A percentile compares a stretch with the other conserved stretches of the same genome.
Conservation (phyloP, 1,139 yeast species). For the Taiozyma onychis region DNA sequence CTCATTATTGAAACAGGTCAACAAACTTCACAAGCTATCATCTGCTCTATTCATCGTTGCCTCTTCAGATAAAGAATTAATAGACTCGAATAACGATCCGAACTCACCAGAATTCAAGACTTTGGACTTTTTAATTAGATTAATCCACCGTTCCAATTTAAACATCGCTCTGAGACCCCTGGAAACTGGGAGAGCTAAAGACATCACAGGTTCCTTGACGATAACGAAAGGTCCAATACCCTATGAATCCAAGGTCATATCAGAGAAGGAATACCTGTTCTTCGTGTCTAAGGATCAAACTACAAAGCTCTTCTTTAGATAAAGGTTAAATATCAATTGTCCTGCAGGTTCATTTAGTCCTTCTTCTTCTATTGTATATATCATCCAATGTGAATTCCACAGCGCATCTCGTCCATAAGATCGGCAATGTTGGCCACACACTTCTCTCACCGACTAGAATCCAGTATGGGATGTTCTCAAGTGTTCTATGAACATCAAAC, state of each 20-base stretch:
- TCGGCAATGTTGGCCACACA: constrained; percentile 88
- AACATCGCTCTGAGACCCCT: constrained; percentile 57
- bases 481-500: constrained; percentile 63
- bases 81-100: constrained; percentile 35
- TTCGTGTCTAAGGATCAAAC: constrained; percentile 48
- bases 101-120: constrained; percentile 39
- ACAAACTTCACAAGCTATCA: constrained; percentile 33
- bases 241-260: constrained; percentile 28
- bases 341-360: constrained; percentile 19
- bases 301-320: constrained; percentile 35
- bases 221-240: constrained; percentile 49
- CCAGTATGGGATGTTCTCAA: constrained; percentile 80
- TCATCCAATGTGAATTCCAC: constrained; percentile 88
- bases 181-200: constrained; percentile 77
- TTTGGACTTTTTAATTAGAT: constrained; percentile 31
- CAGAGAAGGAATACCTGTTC: constrained; percentile 63
- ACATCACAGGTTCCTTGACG: constrained; percentile 67
- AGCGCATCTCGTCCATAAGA: constrained; percentile 83
- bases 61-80: constrained; percentile 34
- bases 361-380: constrained; percentile 36
- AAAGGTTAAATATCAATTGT: not conserved
- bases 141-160: constrained; percentile 45
- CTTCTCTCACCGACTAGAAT: constrained; percentile 85
- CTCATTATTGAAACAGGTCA: constrained; percentile 33
- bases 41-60: constrained; percentile 30